Evolutionary conservation across 768 basidiomycete species (phyloP), one percentile per base, ranked within the genome.

Genomic region (Lactarius hatsudake): DNA sequence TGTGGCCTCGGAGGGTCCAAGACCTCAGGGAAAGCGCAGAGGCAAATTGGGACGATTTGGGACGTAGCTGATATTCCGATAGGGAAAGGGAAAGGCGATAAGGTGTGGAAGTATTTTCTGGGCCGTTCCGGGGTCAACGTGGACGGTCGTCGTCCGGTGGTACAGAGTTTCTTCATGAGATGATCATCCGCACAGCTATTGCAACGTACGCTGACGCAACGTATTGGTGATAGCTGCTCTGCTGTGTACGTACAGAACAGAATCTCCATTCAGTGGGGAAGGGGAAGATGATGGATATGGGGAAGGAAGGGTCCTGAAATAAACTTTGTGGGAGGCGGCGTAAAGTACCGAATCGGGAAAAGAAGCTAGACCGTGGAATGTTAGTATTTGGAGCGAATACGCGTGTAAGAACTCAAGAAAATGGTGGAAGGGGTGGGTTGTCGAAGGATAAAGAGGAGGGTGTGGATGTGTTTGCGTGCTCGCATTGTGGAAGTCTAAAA

Each of bases 171-270:
- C 8, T 15, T 75, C 70, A 84, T 73, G 79, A 81, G 34, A 77
- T 73, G 60, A 89, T 73, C 64, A 94, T 84, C 43, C 87, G 87
- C 56, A 89, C 80, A 0, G 94, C 97, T 96, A 99, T 98, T 30
- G 86, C 86, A 28, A 98, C 78, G 76, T 96, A 98, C 18, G 96
- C 94, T 15, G 98, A 76, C 8, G 91, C 89, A 18, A 99, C 97
- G 72, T 98, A 98, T 45, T 32, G 96, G 97, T 34, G 96, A 98
- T 56, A 99, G 79, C 26, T 97, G 85, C 77, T 98, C 97, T 59
- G 96, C 95, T 97, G 76, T 34, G 34, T 36, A 1, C 54, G 43
- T 64, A 57, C 7, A 30, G 32, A 23, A 3, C 59, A 32, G 8
- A 32, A 26, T 10, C 18, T 30, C 8, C 32, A 20, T 17, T 45